Base-by-base conservation (phyloP, 2,329 filamentous ascomycete genomes). In the Aspergillus ustus region DNA sequence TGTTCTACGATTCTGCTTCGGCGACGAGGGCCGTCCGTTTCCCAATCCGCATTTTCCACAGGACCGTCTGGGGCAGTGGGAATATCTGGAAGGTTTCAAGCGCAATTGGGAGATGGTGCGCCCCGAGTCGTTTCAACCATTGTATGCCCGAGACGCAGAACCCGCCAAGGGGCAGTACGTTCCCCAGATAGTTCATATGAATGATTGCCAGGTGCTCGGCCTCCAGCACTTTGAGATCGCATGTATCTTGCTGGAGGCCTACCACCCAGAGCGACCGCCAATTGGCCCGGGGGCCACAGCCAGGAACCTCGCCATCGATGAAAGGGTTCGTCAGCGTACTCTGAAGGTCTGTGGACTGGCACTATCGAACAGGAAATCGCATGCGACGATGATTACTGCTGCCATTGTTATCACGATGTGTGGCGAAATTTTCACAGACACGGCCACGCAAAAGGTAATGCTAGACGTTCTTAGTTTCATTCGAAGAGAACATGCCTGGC, bases 1-100 rank as follows among this genome's bases (percentile, higher is more conserved):
- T 62, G 83, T 88, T 1, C 74, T 89, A n/a, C 85, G 87, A 60
- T 87, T 84, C 66, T 89, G 86, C 68, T 89, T 88, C 67, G 62
- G 75, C 61, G 60, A 73, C 55, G 34, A 40, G 11, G 34, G 34
- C 9, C 11, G 34, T 40, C 34, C 15, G 3, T 15, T 5, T 40
- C 5, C 15, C 5, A 15, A 40, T 13, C 11, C 13, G 4, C 34
- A 11, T 5, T 40, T 40, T 40, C 34, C 34, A 2, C 34, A 40
- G 9, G 34, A 40, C 15, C 34, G 34, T 4, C 34, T 40, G 34
- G 34, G 34, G 34, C 34, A 40, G 9, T 40, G 34, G 34, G 34
- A 40, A 15, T 40, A 15, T 15, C 34, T 40, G 9, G 9, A 40
- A 1, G 34, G 34, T 5, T 40, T 40, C 11, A 40, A 40, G 11